phyloP scores from a whole-genome alignment of 768 basidiomycete species.

The Cystofilobasidium bisporidii region DNA sequence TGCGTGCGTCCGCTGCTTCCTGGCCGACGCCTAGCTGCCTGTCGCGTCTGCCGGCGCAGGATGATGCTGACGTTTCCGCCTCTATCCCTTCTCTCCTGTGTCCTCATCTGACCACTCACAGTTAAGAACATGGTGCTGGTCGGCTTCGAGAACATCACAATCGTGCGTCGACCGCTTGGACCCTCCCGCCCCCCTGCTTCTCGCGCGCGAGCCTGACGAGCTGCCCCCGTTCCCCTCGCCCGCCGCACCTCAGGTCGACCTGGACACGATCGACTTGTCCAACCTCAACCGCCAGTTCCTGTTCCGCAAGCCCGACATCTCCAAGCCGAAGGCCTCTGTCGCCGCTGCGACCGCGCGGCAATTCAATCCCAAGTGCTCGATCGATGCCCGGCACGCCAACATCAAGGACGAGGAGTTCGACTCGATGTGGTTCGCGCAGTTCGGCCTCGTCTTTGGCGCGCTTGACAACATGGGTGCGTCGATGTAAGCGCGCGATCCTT shows the following conservation, averaged over 20 bases:
- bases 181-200: background rate
- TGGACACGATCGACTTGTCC: constrained; percentile 96
- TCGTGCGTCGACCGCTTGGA: no score
- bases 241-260: constrained; percentile 51
- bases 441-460: constrained; percentile 89
- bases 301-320: constrained; percentile 93
- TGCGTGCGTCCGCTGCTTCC: constrained; percentile 50
- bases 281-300: constrained; percentile 96
- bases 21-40: background rate
- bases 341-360: constrained; percentile 39
- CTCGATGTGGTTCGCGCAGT: constrained; percentile 76
- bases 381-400: constrained; percentile 84
- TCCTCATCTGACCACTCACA: constrained; percentile 38
- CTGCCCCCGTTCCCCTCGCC: background rate
- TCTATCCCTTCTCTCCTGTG: constrained; percentile 8
- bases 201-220: background rate
- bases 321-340: constrained; percentile 88
- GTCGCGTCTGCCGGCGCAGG: background rate
- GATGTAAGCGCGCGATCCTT: background rate
- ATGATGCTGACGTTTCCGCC: no score
- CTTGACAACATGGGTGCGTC: constrained; percentile 82
- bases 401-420: constrained; percentile 89
- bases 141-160: constrained; percentile 83
- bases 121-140: constrained; percentile 93
- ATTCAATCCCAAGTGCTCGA: constrained; percentile 79